Conservation (phyloP, 2,329 filamentous ascomycete genomes). For the Neofusicoccum kwambonambiense region DNA sequence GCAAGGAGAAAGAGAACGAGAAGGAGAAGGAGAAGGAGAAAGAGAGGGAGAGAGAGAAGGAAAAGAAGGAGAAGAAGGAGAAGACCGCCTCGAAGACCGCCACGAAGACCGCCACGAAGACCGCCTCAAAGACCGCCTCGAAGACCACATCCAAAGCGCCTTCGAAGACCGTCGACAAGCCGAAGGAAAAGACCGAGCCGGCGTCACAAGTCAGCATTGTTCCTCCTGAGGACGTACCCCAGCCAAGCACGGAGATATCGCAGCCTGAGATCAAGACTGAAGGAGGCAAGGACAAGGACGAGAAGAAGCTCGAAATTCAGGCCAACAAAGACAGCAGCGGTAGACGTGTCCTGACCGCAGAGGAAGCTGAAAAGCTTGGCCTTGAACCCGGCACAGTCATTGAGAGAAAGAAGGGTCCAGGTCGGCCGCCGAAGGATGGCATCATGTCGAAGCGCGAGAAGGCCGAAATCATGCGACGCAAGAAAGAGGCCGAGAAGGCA, state of each 20-base stretch:
- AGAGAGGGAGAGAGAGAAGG: slow-evolving; percentile 25
- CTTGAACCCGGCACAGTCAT: slow-evolving; percentile 36
- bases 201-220: slow-evolving; percentile 15
- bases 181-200: slow-evolving; percentile 21
- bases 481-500: slow-evolving; percentile 47
- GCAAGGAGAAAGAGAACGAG: neutral
- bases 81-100: slow-evolving; percentile 20
- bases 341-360: slow-evolving; percentile 29
- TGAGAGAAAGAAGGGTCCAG: slow-evolving; percentile 69
- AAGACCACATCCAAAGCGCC: slow-evolving; percentile 18
- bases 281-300: slow-evolving; percentile 9
- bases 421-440: slow-evolving; percentile 79
- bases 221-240: slow-evolving; percentile 10
- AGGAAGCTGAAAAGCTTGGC: slow-evolving; percentile 42
- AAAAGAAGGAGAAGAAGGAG: slow-evolving; percentile 30
- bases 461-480: slow-evolving; percentile 61
- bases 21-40: slow-evolving; percentile 21
- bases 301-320: slow-evolving; percentile 12
- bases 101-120: slow-evolving; percentile 23
- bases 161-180: slow-evolving; percentile 23
- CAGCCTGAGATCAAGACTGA: slow-evolving; percentile 19
- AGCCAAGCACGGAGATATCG: slow-evolving; percentile 16
- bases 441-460: slow-evolving; percentile 79
- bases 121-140: neutral
- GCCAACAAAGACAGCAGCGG: slow-evolving; percentile 14